Base-by-base conservation (phyloP, 352 stramenopile genomes). In the Pythium monospermum region DNA sequence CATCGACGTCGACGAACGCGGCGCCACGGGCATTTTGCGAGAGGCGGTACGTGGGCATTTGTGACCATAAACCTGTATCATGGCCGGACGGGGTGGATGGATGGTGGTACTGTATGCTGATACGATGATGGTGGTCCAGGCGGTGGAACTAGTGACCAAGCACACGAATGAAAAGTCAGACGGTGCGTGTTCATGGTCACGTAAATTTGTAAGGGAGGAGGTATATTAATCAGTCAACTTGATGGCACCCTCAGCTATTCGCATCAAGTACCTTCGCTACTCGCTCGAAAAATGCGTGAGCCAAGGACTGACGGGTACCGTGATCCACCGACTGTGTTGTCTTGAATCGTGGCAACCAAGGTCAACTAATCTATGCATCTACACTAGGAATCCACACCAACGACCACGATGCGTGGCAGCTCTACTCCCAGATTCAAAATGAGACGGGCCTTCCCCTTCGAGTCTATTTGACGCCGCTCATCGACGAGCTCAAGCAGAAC, bases 351-450 rank as follows among this genome's bases (percentile, higher is more conserved):
- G n/a, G n/a, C n/a, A n/a, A n/a, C n/a, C n/a, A n/a, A n/a, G n/a
- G n/a, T n/a, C n/a, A n/a, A n/a, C n/a, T n/a, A n/a, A n/a, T n/a
- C n/a, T 25, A 6, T 33, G 26, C 5, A 31, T 40, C 43, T 37
- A 11, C 21, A n/a, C 2, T 35, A 75, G 77, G 64, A 28, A 85
- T 95, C 45, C 77, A 95, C 36, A 95, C 85, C 8, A 95, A 96
- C 50, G 85, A 95, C 51, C 64, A 84, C 36, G 64, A 90, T 22
- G 84, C 74, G 15, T 89, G 85, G 69, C 51, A 66, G n/a, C 55
- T 96, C 39, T 96, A 96, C 69, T 48, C 49, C 10, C 66, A 84
- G 53, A 76, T 96, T 33, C 83, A 95, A 42, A 59, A 63, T 19
- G 38, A 69, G 15, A 53, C 36, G 2, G 61, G 70, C 1, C 64